These are phyloP conservation scores for Chlamydomonas sp. DNA, from an alignment of 139 green algal genomes.

Conservation along the genomic window DNA sequence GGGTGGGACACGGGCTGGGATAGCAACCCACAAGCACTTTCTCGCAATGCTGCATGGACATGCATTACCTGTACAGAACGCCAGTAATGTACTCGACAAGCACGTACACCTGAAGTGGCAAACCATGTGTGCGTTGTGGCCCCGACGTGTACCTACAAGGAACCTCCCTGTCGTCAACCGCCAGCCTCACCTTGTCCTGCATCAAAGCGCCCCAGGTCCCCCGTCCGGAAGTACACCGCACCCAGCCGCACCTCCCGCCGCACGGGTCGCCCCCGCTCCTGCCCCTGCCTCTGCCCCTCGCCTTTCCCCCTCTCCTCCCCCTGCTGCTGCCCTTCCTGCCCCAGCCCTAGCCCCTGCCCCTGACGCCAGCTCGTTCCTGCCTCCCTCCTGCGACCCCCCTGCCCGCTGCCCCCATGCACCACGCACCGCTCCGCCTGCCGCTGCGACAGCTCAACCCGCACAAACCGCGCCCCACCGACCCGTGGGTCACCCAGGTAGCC, in stretches of 20 bases:
- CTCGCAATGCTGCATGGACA: not conserved
- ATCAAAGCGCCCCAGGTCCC: constrained; percentile 56
- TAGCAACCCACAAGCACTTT: not conserved
- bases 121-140: too few species aligned
- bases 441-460: not conserved
- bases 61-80: not conserved
- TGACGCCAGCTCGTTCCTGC: not conserved
- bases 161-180: too few species aligned
- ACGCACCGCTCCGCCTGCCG: not conserved
- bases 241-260: too few species aligned
- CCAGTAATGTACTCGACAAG: not conserved
- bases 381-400: not conserved
- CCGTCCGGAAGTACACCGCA: constrained; percentile 43
- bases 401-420: not conserved
- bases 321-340: too few species aligned
- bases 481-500: constrained; percentile 41
- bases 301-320: too few species aligned
- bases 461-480: not conserved
- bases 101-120: too few species aligned
- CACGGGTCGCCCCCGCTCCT: too few species aligned
- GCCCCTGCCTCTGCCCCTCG: too few species aligned
- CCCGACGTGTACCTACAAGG: too few species aligned
- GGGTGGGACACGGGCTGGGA: not conserved
- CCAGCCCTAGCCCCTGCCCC: not conserved
- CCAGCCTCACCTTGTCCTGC: too few species aligned